Base-by-base conservation (phyloP, 1,284 basidiomycete species). In the Ustilago lituana region DNA sequence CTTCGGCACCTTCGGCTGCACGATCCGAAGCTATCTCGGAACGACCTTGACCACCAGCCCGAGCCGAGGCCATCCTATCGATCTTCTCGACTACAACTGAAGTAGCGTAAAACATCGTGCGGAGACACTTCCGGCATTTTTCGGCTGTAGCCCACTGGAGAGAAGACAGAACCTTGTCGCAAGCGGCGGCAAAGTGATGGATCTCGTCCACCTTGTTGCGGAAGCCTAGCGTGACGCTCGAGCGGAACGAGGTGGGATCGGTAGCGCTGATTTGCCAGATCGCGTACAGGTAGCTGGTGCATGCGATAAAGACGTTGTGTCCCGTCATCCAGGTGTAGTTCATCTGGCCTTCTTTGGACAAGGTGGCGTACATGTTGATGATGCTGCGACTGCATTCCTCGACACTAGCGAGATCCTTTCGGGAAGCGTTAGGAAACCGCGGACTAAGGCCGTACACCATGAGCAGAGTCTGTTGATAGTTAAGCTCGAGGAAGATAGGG, bases 301-400 rank as follows among this genome's bases (percentile, higher is more conserved):
- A 66, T 11, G 59, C 63, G 41, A 67, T 62, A 23, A 66, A 71
- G 39, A 71, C 59, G 23, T 66, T 67, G 48, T 71, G 68, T 9
- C 68, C 68, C 6, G 68, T 71, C 68, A 71, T 71, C 63, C 63
- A 71, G 10, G 63, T 65, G 37, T 71, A 71, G 41, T 71, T 71
- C 62, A 67, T 66, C 39, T 71, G 68, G 1, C 68, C 63, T 22
- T 67, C 68, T 41, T 63, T 66, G n/a, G 68, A 66, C 19, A 71
- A 45, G 12, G 58, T 59, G 22, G 62, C 68, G n/a, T 71, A 71
- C 63, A 67, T 71, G 48, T 62, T 61, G 68, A 71, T 62, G 59
- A 71, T 71, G 63, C 63, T 59, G 43, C 68, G 54, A 46, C 68
- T 66, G 59, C 68, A 67, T 19, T 71, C 63, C 23, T 71, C 68